Percentiles rank a stretch among this genome's conserved stretches.
phyloP scores from a whole-genome alignment of 2,329 filamentous ascomycete genomes.

The Pyricularia sp. region DNA sequence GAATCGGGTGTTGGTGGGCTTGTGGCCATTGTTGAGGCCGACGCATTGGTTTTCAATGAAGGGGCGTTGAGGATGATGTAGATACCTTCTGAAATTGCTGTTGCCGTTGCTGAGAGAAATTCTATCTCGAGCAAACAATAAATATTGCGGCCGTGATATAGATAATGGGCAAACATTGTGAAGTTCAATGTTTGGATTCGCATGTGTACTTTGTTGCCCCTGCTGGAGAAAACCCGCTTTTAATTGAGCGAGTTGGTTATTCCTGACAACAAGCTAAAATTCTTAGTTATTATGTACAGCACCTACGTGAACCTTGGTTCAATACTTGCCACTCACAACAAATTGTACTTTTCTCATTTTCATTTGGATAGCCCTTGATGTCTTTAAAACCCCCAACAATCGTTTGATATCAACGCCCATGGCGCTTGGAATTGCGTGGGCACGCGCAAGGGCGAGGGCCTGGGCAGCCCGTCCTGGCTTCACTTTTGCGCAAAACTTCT shows the following conservation, averaged over 20 bases:
- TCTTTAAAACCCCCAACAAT: neutral
- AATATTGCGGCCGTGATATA: neutral
- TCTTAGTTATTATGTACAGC: too few species aligned
- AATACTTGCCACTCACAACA: neutral
- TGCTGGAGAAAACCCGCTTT: neutral
- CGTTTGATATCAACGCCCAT: neutral
- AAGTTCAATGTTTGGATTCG: neutral
- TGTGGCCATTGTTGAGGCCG: neutral
- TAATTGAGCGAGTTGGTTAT: neutral
- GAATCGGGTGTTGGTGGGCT: neutral
- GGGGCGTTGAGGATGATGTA: neutral
- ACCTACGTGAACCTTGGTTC: too few species aligned
- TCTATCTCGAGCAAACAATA: neutral
- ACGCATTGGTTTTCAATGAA: neutral
- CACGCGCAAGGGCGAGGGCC: neutral
- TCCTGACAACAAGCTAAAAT: too few species aligned
- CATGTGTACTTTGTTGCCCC: neutral
- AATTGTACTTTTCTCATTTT: neutral
- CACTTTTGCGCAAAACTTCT: conserved; percentile 21
- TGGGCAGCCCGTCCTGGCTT: conserved; percentile 14
- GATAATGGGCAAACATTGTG: neutral
- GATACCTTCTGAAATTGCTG: neutral
- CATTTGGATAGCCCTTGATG: neutral
- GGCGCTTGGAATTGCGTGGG: neutral
- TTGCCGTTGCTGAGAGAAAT: neutral